Evolutionary conservation across 768 basidiomycete species (phyloP), one percentile per base, ranked within the genome.

Genomic region (Pleurotus ostreatus): DNA sequence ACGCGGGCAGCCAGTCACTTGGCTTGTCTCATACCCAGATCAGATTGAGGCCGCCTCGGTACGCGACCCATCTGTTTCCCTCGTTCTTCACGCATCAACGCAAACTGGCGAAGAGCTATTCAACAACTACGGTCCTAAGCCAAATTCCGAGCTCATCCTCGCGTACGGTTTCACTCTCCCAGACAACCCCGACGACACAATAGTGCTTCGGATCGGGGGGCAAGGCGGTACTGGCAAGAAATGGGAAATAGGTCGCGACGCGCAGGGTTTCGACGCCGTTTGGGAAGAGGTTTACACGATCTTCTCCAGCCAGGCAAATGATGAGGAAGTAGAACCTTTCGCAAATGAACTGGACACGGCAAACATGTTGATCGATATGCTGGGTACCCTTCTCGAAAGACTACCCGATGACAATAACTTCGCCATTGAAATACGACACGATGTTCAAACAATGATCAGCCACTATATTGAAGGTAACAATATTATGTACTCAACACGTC

Each of bases 111-210:
- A 75, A 22, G 88, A 94, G 66, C 72, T 95, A 16, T 84, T 87
- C 73, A 96, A 94, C 72, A 96, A 96, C 67, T 97, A 97, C 68
- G 95, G 94, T 0, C 81, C 86, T 0, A 97, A 97, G 66, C 84
- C 92, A 0, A 95, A 96, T 68, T 79, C 91, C 23, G 92, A 95
- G 69, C 79, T 98, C 44, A 83, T 98, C 46, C 78, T 98, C 3
- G 93, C 91, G 4, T 98, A 97, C 65, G 95, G 96, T 1, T 98
- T 98, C 71, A 82, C 89, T 0, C 66, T 95, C 3, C 72, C 79
- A 1, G 60, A 83, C 25, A 97, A 97, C 60, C 88, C 88, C 0
- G 91, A 94, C 64, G 95, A 97, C 64, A 90, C 88, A 0, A 88
- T 95, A 62, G 76, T 89, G 1, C 79, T 97, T 34, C 86, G 86